These are phyloP conservation scores for Thalassiosira livingstoniorum DNA, from an alignment of 352 stramenopile genomes.

Conservation along the genomic window DNA sequence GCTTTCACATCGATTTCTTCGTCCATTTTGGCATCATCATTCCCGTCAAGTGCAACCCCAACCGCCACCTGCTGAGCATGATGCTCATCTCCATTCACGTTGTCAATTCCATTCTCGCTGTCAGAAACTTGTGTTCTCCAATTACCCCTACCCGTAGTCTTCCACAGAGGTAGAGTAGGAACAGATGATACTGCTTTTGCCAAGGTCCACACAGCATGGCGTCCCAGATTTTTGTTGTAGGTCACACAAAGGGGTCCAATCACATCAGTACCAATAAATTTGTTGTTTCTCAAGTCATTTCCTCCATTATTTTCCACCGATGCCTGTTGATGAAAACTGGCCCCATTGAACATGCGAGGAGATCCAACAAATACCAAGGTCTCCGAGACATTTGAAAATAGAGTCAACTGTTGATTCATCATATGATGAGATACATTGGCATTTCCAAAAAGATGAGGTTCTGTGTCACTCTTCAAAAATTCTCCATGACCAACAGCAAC, in stretches of 20 bases:
- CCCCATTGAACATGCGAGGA: slow-evolving; percentile 52
- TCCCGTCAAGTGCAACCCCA: too few relatives aligned
- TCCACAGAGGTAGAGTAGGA: slow-evolving; percentile 41
- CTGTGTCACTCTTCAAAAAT: background rate
- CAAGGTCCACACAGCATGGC: slow-evolving; percentile 56
- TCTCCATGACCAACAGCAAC: slow-evolving; percentile 30
- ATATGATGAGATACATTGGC: too few relatives aligned
- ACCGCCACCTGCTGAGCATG: too few relatives aligned
- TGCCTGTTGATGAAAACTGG: slow-evolving; percentile 4
- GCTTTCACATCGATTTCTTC: background rate
- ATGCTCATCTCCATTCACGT: background rate
- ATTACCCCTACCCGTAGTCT: slow-evolving; percentile 47
- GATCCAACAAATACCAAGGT: slow-evolving; percentile 68
- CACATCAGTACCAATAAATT: background rate
- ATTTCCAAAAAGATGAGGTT: too few relatives aligned
- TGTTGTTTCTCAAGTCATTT: background rate
- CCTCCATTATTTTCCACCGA: slow-evolving; percentile 3
- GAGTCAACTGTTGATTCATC: slow-evolving; percentile 5
- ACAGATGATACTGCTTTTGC: slow-evolving; percentile 3
- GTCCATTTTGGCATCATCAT: background rate
- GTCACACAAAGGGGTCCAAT: slow-evolving; percentile 79
- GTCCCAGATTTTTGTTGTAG: slow-evolving; percentile 58
- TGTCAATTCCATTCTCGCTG: background rate
- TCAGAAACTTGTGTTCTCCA: slow-evolving; percentile 26
- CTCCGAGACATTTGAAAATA: slow-evolving; percentile 72